phyloP scores from a whole-genome alignment of 2,329 filamentous ascomycete genomes.

The Colletotrichum paranaense region DNA sequence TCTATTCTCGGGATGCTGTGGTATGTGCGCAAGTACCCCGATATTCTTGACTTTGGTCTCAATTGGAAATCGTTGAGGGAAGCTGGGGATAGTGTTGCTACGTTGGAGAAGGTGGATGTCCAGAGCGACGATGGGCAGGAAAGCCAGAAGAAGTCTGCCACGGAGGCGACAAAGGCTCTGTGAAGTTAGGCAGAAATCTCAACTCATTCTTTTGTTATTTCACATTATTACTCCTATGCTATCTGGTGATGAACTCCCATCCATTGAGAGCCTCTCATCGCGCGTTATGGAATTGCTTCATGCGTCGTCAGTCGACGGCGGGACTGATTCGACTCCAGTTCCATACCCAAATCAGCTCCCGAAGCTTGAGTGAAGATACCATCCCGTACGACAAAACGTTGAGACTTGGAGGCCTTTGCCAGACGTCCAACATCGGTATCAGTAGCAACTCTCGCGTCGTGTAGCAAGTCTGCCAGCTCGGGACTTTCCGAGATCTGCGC shows the following conservation, averaged over 20 bases:
- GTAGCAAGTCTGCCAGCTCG: not conserved
- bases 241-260: no score
- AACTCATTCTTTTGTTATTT: not conserved
- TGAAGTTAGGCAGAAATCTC: no score
- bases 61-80: conserved; percentile 11
- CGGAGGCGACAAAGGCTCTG: not conserved
- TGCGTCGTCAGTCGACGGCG: not conserved
- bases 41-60: conserved; percentile 32
- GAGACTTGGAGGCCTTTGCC: not conserved
- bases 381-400: not conserved
- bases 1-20: conserved; percentile 45
- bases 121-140: not conserved
- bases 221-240: no score
- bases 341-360: not conserved
- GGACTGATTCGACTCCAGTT: not conserved
- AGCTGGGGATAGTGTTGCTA: conserved; percentile 4
- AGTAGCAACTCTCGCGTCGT: not conserved
- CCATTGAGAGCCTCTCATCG: accelerated
- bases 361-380: not conserved
- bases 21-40: conserved; percentile 40
- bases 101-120: not conserved
- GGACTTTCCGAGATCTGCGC: conserved; percentile 1
- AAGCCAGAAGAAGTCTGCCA: not conserved
- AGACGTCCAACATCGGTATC: not conserved
- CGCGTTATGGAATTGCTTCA: not conserved